phyloP scores from a whole-genome alignment of 2,329 filamentous ascomycete species.

The Colletotrichum nymphaeae region DNA sequence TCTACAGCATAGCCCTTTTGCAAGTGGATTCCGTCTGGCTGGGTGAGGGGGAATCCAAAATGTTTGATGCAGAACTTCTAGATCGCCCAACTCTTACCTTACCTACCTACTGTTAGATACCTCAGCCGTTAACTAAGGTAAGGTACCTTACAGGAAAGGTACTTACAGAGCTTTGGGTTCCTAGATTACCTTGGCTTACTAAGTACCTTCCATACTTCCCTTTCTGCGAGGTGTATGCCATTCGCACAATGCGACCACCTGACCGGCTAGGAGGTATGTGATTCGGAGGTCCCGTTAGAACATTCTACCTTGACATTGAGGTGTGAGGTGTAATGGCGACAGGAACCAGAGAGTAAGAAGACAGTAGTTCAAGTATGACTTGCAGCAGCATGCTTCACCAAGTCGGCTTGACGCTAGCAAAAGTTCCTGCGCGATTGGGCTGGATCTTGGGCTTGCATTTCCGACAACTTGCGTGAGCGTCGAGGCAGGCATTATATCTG shows the following conservation, averaged over 20 bases:
- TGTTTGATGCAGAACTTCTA: background rate
- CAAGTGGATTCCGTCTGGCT: background rate
- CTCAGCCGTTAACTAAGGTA: too few species aligned
- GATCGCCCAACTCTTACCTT: background rate
- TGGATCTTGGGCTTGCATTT: background rate
- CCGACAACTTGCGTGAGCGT: background rate
- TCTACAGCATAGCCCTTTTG: background rate
- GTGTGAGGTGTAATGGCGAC: background rate
- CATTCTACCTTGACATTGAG: background rate
- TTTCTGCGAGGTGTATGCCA: too few species aligned
- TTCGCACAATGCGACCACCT: too few species aligned
- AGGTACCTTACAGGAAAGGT: too few species aligned
- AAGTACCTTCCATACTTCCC: too few species aligned
- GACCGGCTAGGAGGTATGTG: too few species aligned
- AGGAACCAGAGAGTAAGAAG: background rate
- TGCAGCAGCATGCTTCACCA: background rate
- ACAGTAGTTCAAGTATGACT: background rate
- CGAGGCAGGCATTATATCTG: background rate
- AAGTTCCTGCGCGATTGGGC: background rate
- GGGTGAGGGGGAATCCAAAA: too few species aligned
- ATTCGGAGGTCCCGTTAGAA: background rate
- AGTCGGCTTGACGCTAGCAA: background rate
- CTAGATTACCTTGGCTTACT: too few species aligned
- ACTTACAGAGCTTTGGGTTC: too few species aligned
- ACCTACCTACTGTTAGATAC: too few species aligned